Conservation (phyloP, 2,329 filamentous ascomycete genomes). For the Dactylonectria macrodidyma region DNA sequence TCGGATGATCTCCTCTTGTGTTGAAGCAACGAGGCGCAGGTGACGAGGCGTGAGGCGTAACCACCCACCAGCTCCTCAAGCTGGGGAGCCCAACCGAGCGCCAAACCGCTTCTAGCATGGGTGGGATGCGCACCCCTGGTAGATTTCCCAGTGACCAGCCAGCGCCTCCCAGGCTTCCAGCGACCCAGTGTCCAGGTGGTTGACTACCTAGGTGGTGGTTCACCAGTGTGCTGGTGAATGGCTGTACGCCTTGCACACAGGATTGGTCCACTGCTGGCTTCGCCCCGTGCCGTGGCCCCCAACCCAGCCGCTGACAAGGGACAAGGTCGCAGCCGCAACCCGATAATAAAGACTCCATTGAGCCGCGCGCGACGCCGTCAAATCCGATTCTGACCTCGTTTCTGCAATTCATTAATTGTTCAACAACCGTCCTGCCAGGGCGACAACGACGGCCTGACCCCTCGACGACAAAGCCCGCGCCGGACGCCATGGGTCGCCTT, state of each 20-base stretch:
- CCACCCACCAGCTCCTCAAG: background rate
- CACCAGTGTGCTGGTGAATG: too few species aligned
- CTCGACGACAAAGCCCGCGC: slow-evolving; percentile 8
- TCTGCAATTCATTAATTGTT: slow-evolving; percentile 1
- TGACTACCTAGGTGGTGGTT: too few species aligned
- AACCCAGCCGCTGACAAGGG: background rate
- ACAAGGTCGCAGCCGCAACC: slow-evolving; percentile 4
- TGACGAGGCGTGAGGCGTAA: background rate
- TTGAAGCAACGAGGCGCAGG: slow-evolving; percentile 1
- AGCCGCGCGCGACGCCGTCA: slow-evolving; percentile 10
- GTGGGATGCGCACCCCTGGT: background rate
- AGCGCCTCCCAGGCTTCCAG: background rate
- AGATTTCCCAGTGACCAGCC: background rate
- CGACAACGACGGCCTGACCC: slow-evolving; percentile 4
- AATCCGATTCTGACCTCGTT: background rate
- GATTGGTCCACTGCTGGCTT: slow-evolving; percentile 14
- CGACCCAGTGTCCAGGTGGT: too few species aligned
- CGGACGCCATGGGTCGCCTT: slow-evolving; percentile 21
- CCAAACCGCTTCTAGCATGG: slow-evolving; percentile 3
- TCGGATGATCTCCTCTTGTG: too few species aligned
- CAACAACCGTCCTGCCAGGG: background rate
- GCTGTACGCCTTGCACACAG: background rate
- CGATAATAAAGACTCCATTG: slow-evolving; percentile 20
- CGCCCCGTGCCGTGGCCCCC: slow-evolving; percentile 17
- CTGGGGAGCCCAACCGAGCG: background rate